These are phyloP conservation scores for Penstemon eatonii DNA, from an alignment of 257 asterid species.

Conservation along the genomic window DNA sequence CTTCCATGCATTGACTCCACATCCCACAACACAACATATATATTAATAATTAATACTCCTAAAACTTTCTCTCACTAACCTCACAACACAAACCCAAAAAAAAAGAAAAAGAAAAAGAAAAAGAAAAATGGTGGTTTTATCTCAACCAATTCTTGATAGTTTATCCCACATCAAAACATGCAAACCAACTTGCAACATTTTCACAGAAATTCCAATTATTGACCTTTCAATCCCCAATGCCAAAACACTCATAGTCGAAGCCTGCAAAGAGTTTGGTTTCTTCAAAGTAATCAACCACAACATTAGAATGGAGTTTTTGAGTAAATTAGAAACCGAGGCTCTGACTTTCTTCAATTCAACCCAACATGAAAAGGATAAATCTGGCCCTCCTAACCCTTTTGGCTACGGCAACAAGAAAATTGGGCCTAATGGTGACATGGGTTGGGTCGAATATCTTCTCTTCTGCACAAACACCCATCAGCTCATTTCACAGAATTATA, in stretches of 20 bases:
- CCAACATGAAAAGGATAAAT: slow-evolving; percentile 39
- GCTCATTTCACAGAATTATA: slow-evolving; percentile 15
- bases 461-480: too few species aligned
- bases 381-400: slow-evolving; percentile 45
- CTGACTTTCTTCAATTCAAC: slow-evolving; percentile 35
- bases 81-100: too few species aligned
- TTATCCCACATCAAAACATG: slow-evolving; percentile 39
- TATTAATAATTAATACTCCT: too few species aligned
- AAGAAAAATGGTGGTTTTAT: slow-evolving; percentile 37
- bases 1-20: slow-evolving; percentile 27
- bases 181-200: slow-evolving; percentile 30
- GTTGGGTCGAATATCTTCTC: slow-evolving; percentile 56
- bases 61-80: not conserved
- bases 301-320: slow-evolving; percentile 36
- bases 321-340: slow-evolving; percentile 35
- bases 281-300: slow-evolving; percentile 46
- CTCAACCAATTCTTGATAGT: slow-evolving; percentile 30
- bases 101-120: too few species aligned
- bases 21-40: not conserved
- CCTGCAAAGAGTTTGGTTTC: slow-evolving; percentile 49
- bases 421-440: slow-evolving; percentile 57
- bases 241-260: slow-evolving; percentile 31
- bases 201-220: slow-evolving; percentile 39
- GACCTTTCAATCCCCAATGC: slow-evolving; percentile 37
- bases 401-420: slow-evolving; percentile 56